phyloP scores from a whole-genome alignment of 2,329 filamentous ascomycete genomes.

The Pseudogymnoascus sp. region DNA sequence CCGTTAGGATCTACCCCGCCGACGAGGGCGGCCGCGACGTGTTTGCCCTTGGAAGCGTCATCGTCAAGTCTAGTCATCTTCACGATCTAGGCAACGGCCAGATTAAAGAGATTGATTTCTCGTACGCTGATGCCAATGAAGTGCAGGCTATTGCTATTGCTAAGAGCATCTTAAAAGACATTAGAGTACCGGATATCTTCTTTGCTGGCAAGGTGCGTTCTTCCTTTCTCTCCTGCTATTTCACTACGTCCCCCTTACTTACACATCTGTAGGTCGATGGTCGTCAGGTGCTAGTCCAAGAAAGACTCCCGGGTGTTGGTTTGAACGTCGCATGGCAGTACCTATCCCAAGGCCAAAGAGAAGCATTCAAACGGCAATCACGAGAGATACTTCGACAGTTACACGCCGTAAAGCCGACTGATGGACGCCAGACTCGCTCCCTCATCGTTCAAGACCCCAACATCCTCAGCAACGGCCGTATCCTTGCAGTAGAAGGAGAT shows the following conservation, averaged over 20 bases:
- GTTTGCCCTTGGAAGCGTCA: constrained; percentile 35
- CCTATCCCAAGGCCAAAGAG: background rate
- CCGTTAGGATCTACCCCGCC: constrained; percentile 28
- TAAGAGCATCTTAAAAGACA: constrained; percentile 22
- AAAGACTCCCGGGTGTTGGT: background rate
- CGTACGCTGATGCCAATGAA: constrained; percentile 37
- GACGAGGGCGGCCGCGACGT: constrained; percentile 34
- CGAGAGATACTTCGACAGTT: constrained; percentile 28
- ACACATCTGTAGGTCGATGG: background rate
- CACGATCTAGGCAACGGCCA: constrained; percentile 15
- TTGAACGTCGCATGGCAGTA: background rate
- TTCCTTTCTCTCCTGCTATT: constrained; percentile 19
- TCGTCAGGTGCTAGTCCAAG: background rate
- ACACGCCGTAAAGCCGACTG: constrained; percentile 21
- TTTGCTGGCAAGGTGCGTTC: constrained; percentile 33
- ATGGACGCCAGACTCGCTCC: constrained; percentile 14
- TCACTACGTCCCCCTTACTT: background rate
- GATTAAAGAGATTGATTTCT: constrained; percentile 28
- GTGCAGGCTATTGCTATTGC: constrained; percentile 29
- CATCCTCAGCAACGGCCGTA: constrained; percentile 24
- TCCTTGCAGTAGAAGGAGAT: constrained; percentile 29
- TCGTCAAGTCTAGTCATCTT: constrained; percentile 34
- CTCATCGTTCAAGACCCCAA: constrained; percentile 22
- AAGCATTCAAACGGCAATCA: constrained; percentile 32
- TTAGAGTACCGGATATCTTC: constrained; percentile 33